phyloP scores from a whole-genome alignment of 257 asterid genomes.

The Ilex aquifolium region DNA sequence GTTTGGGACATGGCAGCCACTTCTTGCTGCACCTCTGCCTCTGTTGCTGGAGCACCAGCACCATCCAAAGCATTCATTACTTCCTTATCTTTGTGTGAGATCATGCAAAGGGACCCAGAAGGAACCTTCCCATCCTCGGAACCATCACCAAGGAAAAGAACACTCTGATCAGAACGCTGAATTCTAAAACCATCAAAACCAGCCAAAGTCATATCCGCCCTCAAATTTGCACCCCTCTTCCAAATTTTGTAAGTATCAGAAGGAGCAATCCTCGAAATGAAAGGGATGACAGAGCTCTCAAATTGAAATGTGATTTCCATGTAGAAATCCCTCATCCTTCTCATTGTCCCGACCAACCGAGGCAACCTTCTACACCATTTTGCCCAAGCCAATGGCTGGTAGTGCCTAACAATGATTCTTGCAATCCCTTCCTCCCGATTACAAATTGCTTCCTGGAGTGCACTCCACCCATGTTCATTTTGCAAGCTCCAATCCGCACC shows the following conservation, averaged over 20 bases:
- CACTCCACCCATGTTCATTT: background rate
- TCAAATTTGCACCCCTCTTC: conserved; percentile 9
- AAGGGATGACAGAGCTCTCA: conserved; percentile 9
- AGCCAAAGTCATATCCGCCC: conserved; percentile 13
- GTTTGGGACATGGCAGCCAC: conserved; percentile 73
- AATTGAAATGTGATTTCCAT: conserved; percentile 9
- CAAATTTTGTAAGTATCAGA: conserved; percentile 10
- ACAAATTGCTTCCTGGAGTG: background rate
- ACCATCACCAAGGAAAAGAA: conserved; percentile 11
- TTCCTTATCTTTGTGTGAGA: conserved; percentile 7
- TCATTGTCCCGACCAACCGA: conserved; percentile 4
- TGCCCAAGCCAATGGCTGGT: conserved; percentile 6
- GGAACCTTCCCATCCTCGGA: conserved; percentile 6
- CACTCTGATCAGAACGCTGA: conserved; percentile 6
- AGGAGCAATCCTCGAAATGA: conserved; percentile 11
- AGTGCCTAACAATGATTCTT: conserved; percentile 2
- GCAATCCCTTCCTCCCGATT: conserved; percentile 4
- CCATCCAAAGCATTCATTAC: conserved; percentile 8
- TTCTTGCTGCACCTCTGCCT: conserved; percentile 2
- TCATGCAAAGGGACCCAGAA: conserved; percentile 6
- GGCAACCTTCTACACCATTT: conserved; percentile 12
- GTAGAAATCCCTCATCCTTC: conserved; percentile 11
- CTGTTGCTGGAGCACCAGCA: conserved; percentile 2
- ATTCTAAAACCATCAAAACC: conserved; percentile 8
- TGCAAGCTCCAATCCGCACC: conserved; percentile 1